Evolutionary conservation across 2,329 filamentous ascomycete genomes (phyloP).

Genomic region (Stachybotrys chartarum): DNA sequence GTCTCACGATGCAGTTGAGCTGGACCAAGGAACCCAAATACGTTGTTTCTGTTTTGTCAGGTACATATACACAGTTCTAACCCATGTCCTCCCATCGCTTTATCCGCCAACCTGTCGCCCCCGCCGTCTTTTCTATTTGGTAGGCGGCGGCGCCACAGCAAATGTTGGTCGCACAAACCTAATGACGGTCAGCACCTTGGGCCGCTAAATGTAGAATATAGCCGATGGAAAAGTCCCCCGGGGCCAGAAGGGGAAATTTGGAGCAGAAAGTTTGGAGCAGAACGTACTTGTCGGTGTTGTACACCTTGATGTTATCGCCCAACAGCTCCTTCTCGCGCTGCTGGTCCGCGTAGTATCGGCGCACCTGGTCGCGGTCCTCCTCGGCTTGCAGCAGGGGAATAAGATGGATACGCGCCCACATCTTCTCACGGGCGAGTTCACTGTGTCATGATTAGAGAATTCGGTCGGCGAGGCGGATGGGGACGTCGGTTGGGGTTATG

Average conservation of each 20-base stretch:
- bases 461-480: background rate
- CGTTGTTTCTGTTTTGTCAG: background rate
- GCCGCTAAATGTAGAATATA: too few relatives aligned
- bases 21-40: background rate
- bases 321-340: constrained; percentile 84
- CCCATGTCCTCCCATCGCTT: background rate
- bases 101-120: background rate
- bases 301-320: constrained; percentile 76
- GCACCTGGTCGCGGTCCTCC: constrained; percentile 90
- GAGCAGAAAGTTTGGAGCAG: background rate
- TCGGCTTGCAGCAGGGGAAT: constrained; percentile 93
- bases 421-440: constrained; percentile 93
- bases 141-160: constrained; percentile 60
- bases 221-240: too few relatives aligned
- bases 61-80: constrained; percentile 1
- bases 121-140: constrained; percentile 39
- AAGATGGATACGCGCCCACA: constrained; percentile 94
- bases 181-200: background rate
- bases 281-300: constrained; percentile 78
- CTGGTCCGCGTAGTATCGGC: constrained; percentile 79
- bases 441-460: constrained; percentile 34
- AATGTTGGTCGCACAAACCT: constrained; percentile 80
- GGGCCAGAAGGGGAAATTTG: too few relatives aligned
- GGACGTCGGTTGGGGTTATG: constrained; percentile 7
- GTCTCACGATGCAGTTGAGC: background rate